Evolutionary conservation across 2,329 filamentous ascomycete genomes (phyloP).

Genomic region (Talaromyces sp.): DNA sequence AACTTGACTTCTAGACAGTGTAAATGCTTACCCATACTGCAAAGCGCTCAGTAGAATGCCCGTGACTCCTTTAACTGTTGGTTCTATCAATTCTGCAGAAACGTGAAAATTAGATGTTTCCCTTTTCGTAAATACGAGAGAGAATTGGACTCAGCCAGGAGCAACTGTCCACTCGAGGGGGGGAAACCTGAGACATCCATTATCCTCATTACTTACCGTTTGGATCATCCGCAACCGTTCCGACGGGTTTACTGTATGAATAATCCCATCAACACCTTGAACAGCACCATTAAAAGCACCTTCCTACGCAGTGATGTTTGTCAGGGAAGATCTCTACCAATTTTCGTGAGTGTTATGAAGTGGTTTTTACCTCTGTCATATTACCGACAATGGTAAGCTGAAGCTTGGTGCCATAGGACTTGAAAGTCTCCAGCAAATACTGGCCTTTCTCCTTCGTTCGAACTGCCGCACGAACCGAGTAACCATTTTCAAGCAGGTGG

Average conservation of each 20-base stretch:
- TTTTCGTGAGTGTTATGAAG: no score
- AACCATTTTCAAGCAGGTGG: not conserved
- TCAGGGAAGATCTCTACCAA: no score
- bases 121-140: no score
- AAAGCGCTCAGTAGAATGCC: not conserved
- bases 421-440: not conserved
- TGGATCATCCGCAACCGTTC: not conserved
- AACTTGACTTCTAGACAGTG: not conserved
- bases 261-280: not conserved
- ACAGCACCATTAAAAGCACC: not conserved
- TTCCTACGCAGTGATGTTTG: not conserved
- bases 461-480: conserved; percentile 2
- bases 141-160: no score
- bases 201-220: not conserved
- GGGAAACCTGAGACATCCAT: not conserved
- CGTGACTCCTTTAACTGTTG: not conserved
- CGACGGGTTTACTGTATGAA: conserved; percentile 4
- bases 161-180: no score
- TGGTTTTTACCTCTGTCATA: not conserved
- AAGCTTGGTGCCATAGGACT: conserved; percentile 1
- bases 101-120: no score
- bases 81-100: not conserved
- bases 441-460: not conserved
- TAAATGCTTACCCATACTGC: not conserved
- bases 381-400: not conserved